Percentiles rank a stretch among this genome's conserved stretches.
Conservation (phyloP, 176 grass and related monocot genomes). For the Coix lacrymajobi region DNA sequence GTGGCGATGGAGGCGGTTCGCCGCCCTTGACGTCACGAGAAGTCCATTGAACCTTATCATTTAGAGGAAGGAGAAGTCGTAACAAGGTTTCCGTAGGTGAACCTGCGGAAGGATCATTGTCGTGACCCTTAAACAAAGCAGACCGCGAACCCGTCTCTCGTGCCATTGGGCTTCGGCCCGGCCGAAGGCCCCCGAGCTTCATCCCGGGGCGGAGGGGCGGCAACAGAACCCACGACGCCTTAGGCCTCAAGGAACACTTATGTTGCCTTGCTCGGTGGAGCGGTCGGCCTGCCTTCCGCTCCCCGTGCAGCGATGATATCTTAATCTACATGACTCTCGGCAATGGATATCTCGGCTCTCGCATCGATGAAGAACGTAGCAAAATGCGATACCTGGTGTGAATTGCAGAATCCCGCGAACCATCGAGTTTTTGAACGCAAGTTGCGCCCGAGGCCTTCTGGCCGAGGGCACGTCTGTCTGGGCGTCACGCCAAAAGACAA, state of each 20-base stretch:
- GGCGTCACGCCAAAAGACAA: too few relatives aligned
- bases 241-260: not conserved
- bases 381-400: slow-evolving; percentile 65
- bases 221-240: too few relatives aligned
- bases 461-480: not conserved
- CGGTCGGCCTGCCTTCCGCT: not conserved
- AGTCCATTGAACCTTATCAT: slow-evolving; percentile 46
- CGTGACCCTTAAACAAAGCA: too few relatives aligned
- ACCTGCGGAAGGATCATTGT: slow-evolving; percentile 49
- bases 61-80: slow-evolving; percentile 64
- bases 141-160: too few relatives aligned
- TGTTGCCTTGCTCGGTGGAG: not conserved
- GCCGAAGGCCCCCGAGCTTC: too few relatives aligned
- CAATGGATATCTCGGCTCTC: slow-evolving; percentile 65
- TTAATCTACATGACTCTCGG: slow-evolving; percentile 25
- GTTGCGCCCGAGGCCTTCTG: slow-evolving; percentile 31
- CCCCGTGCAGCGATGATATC: not conserved
- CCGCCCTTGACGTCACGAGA: too few relatives aligned
- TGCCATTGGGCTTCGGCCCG: too few relatives aligned
- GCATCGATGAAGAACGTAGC: slow-evolving; percentile 73
- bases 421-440: slow-evolving; percentile 71
- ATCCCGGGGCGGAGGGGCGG: too few relatives aligned
- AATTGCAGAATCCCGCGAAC: slow-evolving; percentile 63
- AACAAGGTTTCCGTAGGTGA: slow-evolving; percentile 66
- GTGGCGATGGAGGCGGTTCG: too few relatives aligned